phyloP scores from a whole-genome alignment of 768 basidiomycete genomes.

The Exidia glandulosa region DNA sequence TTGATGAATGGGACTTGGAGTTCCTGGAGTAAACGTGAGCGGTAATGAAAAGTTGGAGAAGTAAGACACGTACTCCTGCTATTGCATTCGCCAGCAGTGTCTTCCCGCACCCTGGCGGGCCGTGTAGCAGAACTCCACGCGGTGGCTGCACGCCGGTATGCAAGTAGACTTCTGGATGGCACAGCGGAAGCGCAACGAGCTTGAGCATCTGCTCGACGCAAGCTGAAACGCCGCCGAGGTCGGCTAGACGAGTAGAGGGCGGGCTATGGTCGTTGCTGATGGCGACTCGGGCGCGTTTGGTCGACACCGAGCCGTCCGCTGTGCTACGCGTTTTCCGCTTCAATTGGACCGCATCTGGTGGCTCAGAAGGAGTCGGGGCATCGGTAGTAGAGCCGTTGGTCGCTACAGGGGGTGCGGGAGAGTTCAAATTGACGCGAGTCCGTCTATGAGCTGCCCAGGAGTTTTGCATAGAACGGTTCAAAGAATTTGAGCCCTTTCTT shows the following conservation, averaged over 20 bases:
- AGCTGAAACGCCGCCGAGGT: slow-evolving; percentile 77
- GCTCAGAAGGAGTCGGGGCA: neutral
- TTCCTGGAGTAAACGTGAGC: slow-evolving; percentile 43
- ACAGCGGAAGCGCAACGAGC: slow-evolving; percentile 90
- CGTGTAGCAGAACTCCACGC: slow-evolving; percentile 84
- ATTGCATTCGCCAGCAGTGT: slow-evolving; percentile 90
- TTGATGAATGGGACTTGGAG: slow-evolving; percentile 86
- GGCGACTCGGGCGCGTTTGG: slow-evolving; percentile 36
- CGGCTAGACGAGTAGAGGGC: slow-evolving; percentile 64
- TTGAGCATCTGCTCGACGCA: slow-evolving; percentile 91
- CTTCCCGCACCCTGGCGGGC: slow-evolving; percentile 96
- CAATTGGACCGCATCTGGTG: slow-evolving; percentile 19
- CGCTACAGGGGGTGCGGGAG: too few species aligned
- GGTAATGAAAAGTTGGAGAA: neutral
- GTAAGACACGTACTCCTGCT: slow-evolving; percentile 59
- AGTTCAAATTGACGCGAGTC: too few species aligned
- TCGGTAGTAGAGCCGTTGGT: too few species aligned
- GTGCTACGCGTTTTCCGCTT: slow-evolving; percentile 56
- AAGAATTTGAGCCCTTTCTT: too few species aligned
- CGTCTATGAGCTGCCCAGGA: too few species aligned
- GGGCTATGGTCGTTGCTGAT: slow-evolving; percentile 58
- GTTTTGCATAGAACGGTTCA: too few species aligned
- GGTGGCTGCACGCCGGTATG: slow-evolving; percentile 90
- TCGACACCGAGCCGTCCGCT: slow-evolving; percentile 34
- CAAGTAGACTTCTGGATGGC: slow-evolving; percentile 90